Evolutionary conservation across 129 eudicot species (phyloP).

Genomic region (Rutidosis leptorrhynchoides): DNA sequence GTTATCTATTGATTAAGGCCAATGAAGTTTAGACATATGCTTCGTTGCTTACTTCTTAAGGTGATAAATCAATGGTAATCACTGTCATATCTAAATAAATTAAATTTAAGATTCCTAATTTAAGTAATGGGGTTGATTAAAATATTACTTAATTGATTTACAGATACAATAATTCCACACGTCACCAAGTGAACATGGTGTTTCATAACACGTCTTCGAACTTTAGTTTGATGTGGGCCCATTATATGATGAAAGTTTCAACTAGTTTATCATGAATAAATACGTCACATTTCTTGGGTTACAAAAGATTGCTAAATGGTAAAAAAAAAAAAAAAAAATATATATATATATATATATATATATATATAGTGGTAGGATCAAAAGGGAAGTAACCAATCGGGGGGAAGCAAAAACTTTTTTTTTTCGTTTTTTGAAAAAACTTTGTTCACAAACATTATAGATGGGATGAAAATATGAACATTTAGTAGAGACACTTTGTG

Average conservation of each 20-base stretch:
- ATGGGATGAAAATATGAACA: too few relatives aligned
- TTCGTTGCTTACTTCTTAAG: conserved; percentile 33
- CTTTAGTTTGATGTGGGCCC: conserved; percentile 23
- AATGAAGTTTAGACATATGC: conserved; percentile 27
- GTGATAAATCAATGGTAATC: conserved; percentile 34
- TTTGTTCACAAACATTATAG: too few relatives aligned
- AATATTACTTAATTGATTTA: conserved; percentile 22
- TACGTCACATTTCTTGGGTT: too few relatives aligned
- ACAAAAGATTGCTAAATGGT: too few relatives aligned
- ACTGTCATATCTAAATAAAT: conserved; percentile 23
- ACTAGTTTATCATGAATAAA: not conserved
- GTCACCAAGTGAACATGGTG: conserved; percentile 33
- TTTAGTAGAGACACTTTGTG: too few relatives aligned
- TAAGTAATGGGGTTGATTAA: conserved; percentile 25
- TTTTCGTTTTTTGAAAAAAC: too few relatives aligned
- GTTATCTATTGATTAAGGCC: conserved; percentile 23
- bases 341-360: too few relatives aligned
- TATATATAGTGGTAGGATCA: too few relatives aligned
- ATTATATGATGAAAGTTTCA: not conserved
- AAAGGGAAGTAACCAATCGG: too few relatives aligned
- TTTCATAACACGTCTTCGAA: conserved; percentile 27
- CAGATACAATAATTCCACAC: conserved; percentile 25
- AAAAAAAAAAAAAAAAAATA: too few relatives aligned
- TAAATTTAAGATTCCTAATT: conserved; percentile 24
- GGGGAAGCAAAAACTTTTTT: too few relatives aligned